Evolutionary conservation across 2,329 filamentous ascomycete species (phyloP), one percentile per base, ranked within the genome.

Genomic region (Malbranchea cinnamomea): DNA sequence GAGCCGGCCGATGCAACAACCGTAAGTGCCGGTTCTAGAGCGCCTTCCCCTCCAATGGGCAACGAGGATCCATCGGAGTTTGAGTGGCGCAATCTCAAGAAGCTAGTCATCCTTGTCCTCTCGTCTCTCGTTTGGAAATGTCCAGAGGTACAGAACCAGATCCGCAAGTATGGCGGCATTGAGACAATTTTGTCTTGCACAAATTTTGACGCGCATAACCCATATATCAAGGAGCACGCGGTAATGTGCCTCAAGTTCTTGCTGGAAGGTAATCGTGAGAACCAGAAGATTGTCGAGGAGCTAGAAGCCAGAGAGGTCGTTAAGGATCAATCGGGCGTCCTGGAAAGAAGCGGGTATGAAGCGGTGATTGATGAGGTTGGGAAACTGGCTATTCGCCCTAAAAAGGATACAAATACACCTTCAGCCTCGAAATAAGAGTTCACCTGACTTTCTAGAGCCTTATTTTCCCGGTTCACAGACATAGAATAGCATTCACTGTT

Each of bases 201-300:
- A 44, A 71, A 75, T 18, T 89, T 89, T 49, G 87, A 95, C 48
- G 83, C 87, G 42, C 74, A 92, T 56, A 94, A 94, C 47, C 83
- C 84, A 0, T 94, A 87, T 49, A 85, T 92, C 39, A 82, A 87
- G 45, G 87, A 95, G 53, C 80, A 85, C 40, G 81, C 83, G 2
- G 82, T 85, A 28, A 75, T 92, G 49, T 85, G 80, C 41, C 65
- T 91, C n/a, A 85, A 87, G 49, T 91, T 71, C 43, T 46, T 69
- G 12, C 55, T 71, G 5, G 67, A 71, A 35, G 54, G 55, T 1
- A 65, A 63, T 32, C 46, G 50, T 8, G 60, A 62, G 32, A 60
- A 72, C 39, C 66, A 69, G 37, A 63, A 62, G 34, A 59, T 71
- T 41, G 59, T 66, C 3, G 57, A 62, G 34, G 55, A 59, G 31